Conservation (phyloP, 257 asterid species). For the Petunia axillaris region DNA sequence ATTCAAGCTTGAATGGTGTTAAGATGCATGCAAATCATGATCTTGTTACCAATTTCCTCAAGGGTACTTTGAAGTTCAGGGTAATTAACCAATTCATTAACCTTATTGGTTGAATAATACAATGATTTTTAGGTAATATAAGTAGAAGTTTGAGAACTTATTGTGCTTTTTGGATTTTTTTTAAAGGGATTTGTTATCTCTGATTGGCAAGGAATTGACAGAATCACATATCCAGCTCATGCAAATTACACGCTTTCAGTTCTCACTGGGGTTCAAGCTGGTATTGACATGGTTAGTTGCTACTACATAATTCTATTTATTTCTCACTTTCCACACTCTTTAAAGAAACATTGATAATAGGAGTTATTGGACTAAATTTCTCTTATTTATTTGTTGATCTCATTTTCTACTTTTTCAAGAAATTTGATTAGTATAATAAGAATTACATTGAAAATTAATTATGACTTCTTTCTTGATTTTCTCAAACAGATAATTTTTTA, state of each 20-base stretch:
- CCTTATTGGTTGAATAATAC: too few relatives aligned
- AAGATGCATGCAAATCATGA: slow-evolving; percentile 48
- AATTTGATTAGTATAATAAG: too few relatives aligned
- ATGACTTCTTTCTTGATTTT: too few relatives aligned
- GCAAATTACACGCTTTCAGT: slow-evolving; percentile 43
- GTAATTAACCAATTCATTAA: slow-evolving; percentile 24
- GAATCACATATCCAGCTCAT: slow-evolving; percentile 37
- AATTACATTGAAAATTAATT: too few relatives aligned
- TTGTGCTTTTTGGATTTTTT: not conserved
- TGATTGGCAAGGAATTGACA: slow-evolving; percentile 56
- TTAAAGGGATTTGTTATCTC: slow-evolving; percentile 54
- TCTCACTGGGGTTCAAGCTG: slow-evolving; percentile 43
- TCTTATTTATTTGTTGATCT: not conserved
- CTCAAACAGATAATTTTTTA: too few relatives aligned
- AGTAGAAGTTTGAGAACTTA: too few relatives aligned
- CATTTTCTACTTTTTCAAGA: not conserved
- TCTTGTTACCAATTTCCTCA: slow-evolving; percentile 51
- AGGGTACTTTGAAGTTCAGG: slow-evolving; percentile 45
- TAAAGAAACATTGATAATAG: not conserved
- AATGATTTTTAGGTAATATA: too few relatives aligned
- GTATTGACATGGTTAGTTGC: slow-evolving; percentile 50
- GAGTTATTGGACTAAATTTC: not conserved
- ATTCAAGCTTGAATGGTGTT: slow-evolving; percentile 52
- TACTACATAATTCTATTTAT: not conserved
- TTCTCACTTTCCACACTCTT: not conserved